A percentile compares a stretch with the other conserved stretches of the same genome.
These are phyloP conservation scores for Neurospora sp. DNA, from an alignment of 495 filamentous ascomycete species.

Conservation along the genomic window DNA sequence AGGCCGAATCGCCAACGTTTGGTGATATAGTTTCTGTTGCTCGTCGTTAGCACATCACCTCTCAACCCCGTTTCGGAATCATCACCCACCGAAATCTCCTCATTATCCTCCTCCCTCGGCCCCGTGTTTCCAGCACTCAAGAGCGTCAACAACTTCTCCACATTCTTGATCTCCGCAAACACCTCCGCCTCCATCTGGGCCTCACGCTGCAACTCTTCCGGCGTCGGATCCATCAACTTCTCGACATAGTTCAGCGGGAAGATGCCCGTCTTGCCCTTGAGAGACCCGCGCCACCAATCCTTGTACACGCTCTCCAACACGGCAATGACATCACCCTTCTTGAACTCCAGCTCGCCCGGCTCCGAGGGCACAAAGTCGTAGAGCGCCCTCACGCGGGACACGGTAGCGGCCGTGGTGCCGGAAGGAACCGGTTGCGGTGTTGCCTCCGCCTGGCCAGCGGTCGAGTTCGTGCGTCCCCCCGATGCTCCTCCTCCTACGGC, in stretches of 20 bases:
- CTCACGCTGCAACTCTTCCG: conserved; percentile 88
- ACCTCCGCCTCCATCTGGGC: conserved; percentile 97
- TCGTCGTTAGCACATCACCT: not conserved
- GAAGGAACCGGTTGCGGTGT: conserved; percentile 30
- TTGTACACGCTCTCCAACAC: conserved; percentile 97
- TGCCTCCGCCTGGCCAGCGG: conserved; percentile 19
- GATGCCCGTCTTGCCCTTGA: conserved; percentile 91
- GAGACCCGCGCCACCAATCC: conserved; percentile 97
- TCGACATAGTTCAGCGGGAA: conserved; percentile 99
- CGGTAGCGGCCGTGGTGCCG: conserved; percentile 89
- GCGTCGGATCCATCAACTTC: conserved; percentile 88
- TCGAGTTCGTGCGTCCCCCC: conserved; percentile 8
- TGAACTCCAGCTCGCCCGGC: conserved; percentile 87
- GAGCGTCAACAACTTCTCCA: conserved; percentile 89
- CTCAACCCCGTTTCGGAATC: not conserved
- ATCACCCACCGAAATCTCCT: conserved; percentile 70
- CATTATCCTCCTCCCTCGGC: conserved; percentile 76
- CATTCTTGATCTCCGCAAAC: conserved; percentile 97
- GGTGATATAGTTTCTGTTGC: conserved; percentile 71
- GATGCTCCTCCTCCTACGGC: conserved; percentile 5
- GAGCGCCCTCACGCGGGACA: conserved; percentile 84
- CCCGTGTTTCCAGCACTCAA: conserved; percentile 91
- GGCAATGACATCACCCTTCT: conserved; percentile 94
- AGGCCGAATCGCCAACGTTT: conserved; percentile 84
- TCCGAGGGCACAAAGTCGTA: conserved; percentile 94